These are phyloP conservation scores for Nothophytophthora sp. DNA, from an alignment of 352 stramenopile genomes.

Conservation along the genomic window DNA sequence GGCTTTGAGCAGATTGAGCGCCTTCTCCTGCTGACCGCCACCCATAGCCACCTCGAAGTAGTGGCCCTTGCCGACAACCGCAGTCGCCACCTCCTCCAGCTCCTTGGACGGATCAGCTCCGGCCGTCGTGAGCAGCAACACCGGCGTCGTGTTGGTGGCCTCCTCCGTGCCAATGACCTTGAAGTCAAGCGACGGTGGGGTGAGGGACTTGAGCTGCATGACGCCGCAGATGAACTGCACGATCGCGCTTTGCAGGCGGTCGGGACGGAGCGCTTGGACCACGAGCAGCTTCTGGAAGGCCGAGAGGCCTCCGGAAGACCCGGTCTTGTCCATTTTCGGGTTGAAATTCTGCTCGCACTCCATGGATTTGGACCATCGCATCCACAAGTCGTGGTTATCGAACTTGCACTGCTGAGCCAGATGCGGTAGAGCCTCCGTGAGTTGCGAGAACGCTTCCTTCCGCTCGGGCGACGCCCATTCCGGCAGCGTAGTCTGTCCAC, in stretches of 20 bases:
- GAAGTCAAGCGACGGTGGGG: conserved; percentile 79
- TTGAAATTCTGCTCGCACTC: conserved; percentile 94
- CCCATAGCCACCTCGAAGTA: conserved; percentile 96
- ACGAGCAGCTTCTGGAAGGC: conserved; percentile 93
- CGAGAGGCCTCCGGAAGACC: conserved; percentile 54
- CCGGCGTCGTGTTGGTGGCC: conserved; percentile 72
- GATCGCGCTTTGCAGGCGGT: conserved; percentile 91
- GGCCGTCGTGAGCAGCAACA: conserved; percentile 92
- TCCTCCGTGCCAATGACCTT: conserved; percentile 70
- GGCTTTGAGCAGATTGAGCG: conserved; percentile 78
- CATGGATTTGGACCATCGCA: conserved; percentile 84
- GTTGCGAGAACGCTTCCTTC: conserved; percentile 77
- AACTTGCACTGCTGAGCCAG: conserved; percentile 81
- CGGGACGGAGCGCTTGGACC: conserved; percentile 90
- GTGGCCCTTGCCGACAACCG: conserved; percentile 82
- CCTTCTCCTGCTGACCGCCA: conserved; percentile 93
- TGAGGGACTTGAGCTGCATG: conserved; percentile 88
- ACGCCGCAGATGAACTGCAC: conserved; percentile 89
- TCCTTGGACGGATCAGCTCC: conserved; percentile 95
- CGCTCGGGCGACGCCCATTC: conserved; percentile 87
- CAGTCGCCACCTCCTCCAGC: conserved; percentile 89
- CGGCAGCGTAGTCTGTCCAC: conserved; percentile 32
- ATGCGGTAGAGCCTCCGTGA: conserved; percentile 76
- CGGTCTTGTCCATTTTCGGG: conserved; percentile 75
- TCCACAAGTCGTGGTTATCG: conserved; percentile 85